Conservation (phyloP, 2,329 filamentous ascomycete genomes). For the Verruconis gallopava region DNA sequence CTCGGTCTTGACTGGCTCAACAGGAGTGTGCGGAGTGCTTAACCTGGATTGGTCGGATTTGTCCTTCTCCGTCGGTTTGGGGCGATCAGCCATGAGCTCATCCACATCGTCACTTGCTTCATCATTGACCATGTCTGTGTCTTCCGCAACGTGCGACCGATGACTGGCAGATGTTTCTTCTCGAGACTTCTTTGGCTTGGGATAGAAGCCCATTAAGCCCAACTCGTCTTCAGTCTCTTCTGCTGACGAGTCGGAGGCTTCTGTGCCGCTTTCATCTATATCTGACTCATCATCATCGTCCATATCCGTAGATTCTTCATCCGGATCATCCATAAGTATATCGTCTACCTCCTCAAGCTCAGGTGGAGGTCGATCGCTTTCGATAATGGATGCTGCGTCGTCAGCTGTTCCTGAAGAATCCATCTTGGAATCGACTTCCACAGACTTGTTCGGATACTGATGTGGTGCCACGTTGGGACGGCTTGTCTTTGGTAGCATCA, state of each 20-base stretch:
- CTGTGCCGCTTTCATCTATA: slow-evolving; percentile 15
- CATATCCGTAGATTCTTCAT: slow-evolving; percentile 23
- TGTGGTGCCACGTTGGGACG: neutral
- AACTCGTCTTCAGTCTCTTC: slow-evolving; percentile 32
- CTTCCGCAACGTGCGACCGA: neutral
- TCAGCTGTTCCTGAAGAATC: neutral
- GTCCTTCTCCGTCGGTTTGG: neutral
- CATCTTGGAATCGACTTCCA: neutral
- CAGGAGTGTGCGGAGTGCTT: slow-evolving; percentile 7
- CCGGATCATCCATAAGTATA: slow-evolving; percentile 25
- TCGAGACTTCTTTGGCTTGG: slow-evolving; percentile 11
- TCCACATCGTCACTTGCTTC: slow-evolving; percentile 15
- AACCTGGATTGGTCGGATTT: neutral
- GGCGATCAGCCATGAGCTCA: slow-evolving; percentile 18
- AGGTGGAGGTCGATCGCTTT: neutral
- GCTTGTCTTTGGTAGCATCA: neutral
- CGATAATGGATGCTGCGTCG: slow-evolving; percentile 14
- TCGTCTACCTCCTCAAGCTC: slow-evolving; percentile 29
- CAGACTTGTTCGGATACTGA: neutral
- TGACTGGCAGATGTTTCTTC: slow-evolving; percentile 11
- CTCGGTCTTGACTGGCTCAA: slow-evolving; percentile 36
- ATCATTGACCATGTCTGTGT: neutral
- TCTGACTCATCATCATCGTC: slow-evolving; percentile 25
- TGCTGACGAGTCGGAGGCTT: slow-evolving; percentile 24
- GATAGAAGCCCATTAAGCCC: slow-evolving; percentile 35